These are phyloP conservation scores for Cyclotella atomus DNA, from an alignment of 108 stramenopile species.

Conservation along the genomic window DNA sequence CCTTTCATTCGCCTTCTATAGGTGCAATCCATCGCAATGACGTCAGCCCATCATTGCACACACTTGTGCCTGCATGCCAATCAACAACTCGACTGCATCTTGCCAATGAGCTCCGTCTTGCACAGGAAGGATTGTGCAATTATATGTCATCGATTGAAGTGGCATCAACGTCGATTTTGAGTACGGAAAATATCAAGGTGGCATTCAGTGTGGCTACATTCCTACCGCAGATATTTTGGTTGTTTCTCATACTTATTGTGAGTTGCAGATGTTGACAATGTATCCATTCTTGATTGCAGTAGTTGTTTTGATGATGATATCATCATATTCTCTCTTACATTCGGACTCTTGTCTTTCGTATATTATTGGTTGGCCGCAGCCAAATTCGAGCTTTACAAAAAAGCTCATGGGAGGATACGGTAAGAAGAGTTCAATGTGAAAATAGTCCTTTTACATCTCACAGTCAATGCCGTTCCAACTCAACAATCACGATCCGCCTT, in stretches of 20 bases:
- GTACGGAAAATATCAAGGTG: conserved; percentile 64
- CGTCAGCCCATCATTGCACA: no score
- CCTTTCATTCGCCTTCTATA: no score
- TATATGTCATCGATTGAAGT: no score
- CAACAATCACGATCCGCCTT: no score
- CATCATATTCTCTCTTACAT: no score
- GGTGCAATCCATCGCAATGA: no score
- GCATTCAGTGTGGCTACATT: conserved; percentile 88
- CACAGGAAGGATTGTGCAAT: no score
- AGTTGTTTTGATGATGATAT: not conserved
- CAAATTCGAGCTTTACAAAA: conserved; percentile 67
- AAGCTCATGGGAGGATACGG: conserved; percentile 70
- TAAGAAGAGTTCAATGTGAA: not conserved
- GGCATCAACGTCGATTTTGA: conserved; percentile 36
- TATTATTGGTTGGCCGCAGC: conserved; percentile 28
- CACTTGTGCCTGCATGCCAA: no score
- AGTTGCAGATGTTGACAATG: not conserved
- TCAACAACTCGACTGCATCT: no score
- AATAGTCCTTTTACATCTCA: no score
- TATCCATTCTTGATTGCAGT: not conserved
- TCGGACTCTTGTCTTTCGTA: not conserved
- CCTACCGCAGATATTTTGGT: conserved; percentile 82
- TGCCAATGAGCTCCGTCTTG: no score
- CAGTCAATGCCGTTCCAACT: no score
- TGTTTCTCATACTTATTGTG: conserved; percentile 61